phyloP scores from a whole-genome alignment of 2,329 filamentous ascomycete genomes.

The Exophiala calicioides region DNA sequence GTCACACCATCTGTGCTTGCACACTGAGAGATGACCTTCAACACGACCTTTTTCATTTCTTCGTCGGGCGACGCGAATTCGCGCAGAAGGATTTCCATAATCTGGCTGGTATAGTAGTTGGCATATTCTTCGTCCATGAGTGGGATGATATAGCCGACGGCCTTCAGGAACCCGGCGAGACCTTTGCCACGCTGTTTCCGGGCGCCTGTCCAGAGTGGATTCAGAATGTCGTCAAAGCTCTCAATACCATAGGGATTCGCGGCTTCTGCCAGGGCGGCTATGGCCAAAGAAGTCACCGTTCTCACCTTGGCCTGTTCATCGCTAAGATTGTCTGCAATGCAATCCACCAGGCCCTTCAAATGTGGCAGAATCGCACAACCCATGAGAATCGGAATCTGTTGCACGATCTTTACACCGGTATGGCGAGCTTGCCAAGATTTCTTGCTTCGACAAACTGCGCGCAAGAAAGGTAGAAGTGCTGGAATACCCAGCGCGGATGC shows the following conservation, averaged over 20 bases:
- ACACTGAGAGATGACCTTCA: constrained; percentile 96
- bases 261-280: constrained; percentile 91
- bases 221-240: constrained; percentile 96
- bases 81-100: constrained; percentile 96
- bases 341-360: constrained; percentile 92
- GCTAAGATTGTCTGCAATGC: constrained; percentile 91
- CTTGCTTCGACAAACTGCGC: constrained; percentile 94
- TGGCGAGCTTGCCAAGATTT: constrained; percentile 99
- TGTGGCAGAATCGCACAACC: constrained; percentile 95
- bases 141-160: constrained; percentile 96
- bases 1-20: constrained; percentile 94
- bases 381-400: constrained; percentile 98
- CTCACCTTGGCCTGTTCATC: constrained; percentile 98
- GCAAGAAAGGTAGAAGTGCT: constrained; percentile 87
- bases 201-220: constrained; percentile 94
- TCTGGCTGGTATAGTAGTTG: constrained; percentile 97
- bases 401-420: constrained; percentile 98
- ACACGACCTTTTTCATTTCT: constrained; percentile 99
- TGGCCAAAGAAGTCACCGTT: constrained; percentile 91
- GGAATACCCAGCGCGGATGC: constrained; percentile 95
- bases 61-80: constrained; percentile 97
- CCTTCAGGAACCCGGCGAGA: constrained; percentile 92
- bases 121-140: constrained; percentile 99
- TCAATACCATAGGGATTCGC: constrained; percentile 99
- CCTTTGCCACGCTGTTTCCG: constrained; percentile 96